Base-by-base conservation (phyloP, 108 stramenopile genomes). In the Nitzschia sp. region DNA sequence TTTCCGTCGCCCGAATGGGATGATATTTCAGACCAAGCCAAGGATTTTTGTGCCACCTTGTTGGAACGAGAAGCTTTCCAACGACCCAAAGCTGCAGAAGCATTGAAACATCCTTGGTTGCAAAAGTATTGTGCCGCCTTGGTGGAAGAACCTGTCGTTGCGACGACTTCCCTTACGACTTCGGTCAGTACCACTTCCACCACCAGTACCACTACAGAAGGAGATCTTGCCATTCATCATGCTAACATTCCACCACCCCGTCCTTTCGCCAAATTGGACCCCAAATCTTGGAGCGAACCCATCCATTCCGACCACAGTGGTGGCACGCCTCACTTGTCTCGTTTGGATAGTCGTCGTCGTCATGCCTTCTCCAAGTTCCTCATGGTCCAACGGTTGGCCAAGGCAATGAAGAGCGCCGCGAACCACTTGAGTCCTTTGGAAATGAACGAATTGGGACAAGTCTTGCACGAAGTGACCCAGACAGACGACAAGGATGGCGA, bases 61-160 rank as follows among this genome's bases (percentile, higher is more conserved):
- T 56, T 86, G 55, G 40, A 72, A 40, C 69, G 65, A 26, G 77
- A 86, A 38, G 66, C 70, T 6, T 46, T 50, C 8, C 20, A 79
- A 19, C 67, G 86, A 39, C 71, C 64, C 19, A 69, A 65, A 10
- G 80, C 82, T 10, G 51, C 67, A n/a, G 65, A 82, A 57, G 86
- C 86, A 19, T 56, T 83, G 65, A 38, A 46, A 55, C 76, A 83
- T 75, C 77, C 72, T 6, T 83, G 83, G 83, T 14, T 78, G 14
- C 71, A 53, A 10, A 60, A 66, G 50, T 50, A 65, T 44, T 26
- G 37, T 41, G 14, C 44, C 22, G 14, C 52, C 40, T 7, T 55
- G 17, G 43, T 58, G 38, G 57, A 40, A 15, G 34, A 58, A 58
- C 57, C 57, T 14, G 57, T 8, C 15, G 24, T 58, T 1, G 29